These are phyloP conservation scores for Metarhizium anisopliae DNA, from an alignment of 2,329 filamentous ascomycete genomes.

Conservation along the genomic window DNA sequence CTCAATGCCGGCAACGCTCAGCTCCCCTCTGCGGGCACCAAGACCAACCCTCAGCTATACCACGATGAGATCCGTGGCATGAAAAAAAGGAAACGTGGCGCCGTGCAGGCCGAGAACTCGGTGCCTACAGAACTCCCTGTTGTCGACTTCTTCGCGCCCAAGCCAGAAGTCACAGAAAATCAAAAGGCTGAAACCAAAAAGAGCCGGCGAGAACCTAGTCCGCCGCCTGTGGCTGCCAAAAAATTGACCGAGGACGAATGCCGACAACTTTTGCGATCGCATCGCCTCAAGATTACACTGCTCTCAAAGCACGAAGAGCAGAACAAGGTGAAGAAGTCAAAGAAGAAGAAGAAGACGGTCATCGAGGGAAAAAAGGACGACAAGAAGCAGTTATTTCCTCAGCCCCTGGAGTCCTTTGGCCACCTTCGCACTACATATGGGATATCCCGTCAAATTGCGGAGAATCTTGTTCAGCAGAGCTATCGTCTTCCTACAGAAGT, in stretches of 20 bases:
- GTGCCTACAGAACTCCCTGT: conserved; percentile 30
- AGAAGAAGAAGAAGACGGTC: conserved; percentile 41
- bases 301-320: conserved; percentile 44
- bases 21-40: conserved; percentile 56
- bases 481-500: conserved; percentile 89
- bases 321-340: conserved; percentile 42
- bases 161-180: conserved; percentile 26
- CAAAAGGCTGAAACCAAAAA: conserved; percentile 14
- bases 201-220: conserved; percentile 18
- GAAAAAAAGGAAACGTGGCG: conserved; percentile 51
- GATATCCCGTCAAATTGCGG: conserved; percentile 63
- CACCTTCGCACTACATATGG: conserved; percentile 63
- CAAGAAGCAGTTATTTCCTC: conserved; percentile 62
- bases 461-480: conserved; percentile 76
- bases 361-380: conserved; percentile 37
- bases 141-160: conserved; percentile 51
- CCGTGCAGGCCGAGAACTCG: conserved; percentile 24
- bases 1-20: conserved; percentile 24
- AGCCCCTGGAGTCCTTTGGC: conserved; percentile 68
- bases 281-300: conserved; percentile 77
- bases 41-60: conserved; percentile 61
- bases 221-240: conserved; percentile 16
- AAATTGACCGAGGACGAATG: conserved; percentile 60
- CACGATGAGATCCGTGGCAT: conserved; percentile 44
- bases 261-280: conserved; percentile 63